Conservation (phyloP, 257 asterid genomes). For the Solanum chilense region DNA sequence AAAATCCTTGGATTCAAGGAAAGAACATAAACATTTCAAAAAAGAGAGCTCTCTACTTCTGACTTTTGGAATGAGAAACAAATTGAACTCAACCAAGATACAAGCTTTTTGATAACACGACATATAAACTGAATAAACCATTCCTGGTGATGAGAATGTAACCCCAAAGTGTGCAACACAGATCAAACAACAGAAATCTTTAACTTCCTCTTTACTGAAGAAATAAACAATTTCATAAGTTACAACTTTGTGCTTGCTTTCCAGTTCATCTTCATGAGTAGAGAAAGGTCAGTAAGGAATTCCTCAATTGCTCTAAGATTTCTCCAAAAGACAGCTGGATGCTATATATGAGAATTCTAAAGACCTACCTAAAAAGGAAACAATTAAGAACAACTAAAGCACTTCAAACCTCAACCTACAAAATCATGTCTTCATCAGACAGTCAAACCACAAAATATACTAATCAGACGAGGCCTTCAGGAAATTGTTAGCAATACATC, state of each 20-base stretch:
- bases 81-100: neutral
- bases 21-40: neutral
- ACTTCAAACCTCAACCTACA: neutral
- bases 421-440: neutral
- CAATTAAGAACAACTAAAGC: neutral
- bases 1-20: neutral
- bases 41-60: neutral
- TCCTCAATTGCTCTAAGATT: neutral
- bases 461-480: neutral
- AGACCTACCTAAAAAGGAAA: neutral
- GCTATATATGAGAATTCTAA: neutral
- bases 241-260: neutral
- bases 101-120: neutral
- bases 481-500: neutral
- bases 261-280: neutral
- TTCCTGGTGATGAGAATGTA: neutral
- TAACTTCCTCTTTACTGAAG: neutral
- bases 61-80: neutral
- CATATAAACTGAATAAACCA: neutral
- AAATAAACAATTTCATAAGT: neutral
- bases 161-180: neutral
- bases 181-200: neutral
- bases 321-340: neutral
- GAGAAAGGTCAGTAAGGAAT: neutral
- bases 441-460: neutral